phyloP scores from a whole-genome alignment of 495 filamentous ascomycete species.

The Lichina pygmaea region DNA sequence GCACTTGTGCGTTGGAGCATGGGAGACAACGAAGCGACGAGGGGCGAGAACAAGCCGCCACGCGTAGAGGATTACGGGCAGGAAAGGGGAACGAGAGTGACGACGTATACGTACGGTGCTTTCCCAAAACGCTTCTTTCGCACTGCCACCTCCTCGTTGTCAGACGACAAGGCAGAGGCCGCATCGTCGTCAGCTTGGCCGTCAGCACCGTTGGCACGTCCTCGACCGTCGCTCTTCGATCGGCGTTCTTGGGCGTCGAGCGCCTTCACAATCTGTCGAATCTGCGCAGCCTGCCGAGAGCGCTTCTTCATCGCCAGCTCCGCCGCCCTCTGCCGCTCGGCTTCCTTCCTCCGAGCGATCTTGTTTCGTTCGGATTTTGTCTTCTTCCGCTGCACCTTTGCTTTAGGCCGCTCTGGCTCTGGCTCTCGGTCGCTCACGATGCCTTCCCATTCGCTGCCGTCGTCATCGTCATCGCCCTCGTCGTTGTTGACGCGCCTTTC shows the following conservation, averaged over 20 bases:
- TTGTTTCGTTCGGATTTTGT: conserved; percentile 67
- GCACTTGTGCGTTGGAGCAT: background rate
- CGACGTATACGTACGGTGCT: conserved; percentile 19
- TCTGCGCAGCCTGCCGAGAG: conserved; percentile 33
- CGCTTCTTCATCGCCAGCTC: conserved; percentile 44
- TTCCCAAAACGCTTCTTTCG: conserved; percentile 57
- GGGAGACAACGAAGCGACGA: too few species aligned
- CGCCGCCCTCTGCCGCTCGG: conserved; percentile 42
- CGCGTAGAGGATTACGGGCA: background rate
- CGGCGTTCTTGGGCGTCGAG: conserved; percentile 28
- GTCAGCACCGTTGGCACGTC: conserved; percentile 3
- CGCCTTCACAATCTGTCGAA: conserved; percentile 35
- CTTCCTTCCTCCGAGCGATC: conserved; percentile 63
- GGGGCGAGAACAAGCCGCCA: too few species aligned
- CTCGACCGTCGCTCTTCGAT: conserved; percentile 10
- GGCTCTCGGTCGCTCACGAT: conserved; percentile 44
- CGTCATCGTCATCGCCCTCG: conserved; percentile 36
- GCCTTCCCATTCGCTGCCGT: conserved; percentile 75
- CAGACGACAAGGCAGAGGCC: conserved; percentile 18
- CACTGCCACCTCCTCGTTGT: conserved; percentile 25
- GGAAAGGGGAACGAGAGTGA: background rate
- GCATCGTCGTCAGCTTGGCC: conserved; percentile 17
- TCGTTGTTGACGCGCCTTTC: conserved; percentile 28
- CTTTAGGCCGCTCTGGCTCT: conserved; percentile 25
- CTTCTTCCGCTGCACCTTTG: conserved; percentile 18